Conservation (phyloP, 768 basidiomycete genomes). For the Trametes punicea region DNA sequence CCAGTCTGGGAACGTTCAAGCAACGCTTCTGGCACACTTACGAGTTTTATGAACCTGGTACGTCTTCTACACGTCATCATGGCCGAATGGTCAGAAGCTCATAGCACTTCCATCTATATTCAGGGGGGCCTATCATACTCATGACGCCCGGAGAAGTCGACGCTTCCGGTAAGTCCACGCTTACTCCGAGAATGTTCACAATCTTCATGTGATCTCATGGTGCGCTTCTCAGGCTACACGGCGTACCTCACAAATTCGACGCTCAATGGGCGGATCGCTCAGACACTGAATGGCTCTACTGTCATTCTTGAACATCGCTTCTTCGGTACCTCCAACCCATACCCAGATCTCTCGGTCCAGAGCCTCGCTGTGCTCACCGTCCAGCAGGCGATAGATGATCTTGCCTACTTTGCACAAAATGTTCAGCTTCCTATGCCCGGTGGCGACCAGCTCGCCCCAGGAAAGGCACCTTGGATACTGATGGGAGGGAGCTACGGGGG, state of each 20-base stretch:
- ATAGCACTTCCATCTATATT: background rate
- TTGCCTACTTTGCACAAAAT: conserved; percentile 63
- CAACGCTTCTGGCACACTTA: conserved; percentile 71
- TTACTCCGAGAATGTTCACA: background rate
- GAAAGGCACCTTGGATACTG: conserved; percentile 38
- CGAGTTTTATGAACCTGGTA: conserved; percentile 54
- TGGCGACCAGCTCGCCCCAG: conserved; percentile 54
- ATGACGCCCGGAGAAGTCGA: conserved; percentile 65
- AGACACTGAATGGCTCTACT: conserved; percentile 60
- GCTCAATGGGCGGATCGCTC: conserved; percentile 60
- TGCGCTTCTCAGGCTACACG: conserved; percentile 22
- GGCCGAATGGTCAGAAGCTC: no score
- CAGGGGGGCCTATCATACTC: conserved; percentile 56
- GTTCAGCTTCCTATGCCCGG: conserved; percentile 64
- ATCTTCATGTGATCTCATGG: background rate
- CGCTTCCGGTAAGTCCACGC: conserved; percentile 38
- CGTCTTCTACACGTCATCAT: conserved; percentile 25
- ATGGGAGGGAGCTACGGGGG: conserved; percentile 40
- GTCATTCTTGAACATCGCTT: conserved; percentile 71
- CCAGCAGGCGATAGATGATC: conserved; percentile 68
- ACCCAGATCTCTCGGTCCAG: conserved; percentile 50
- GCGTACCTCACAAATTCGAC: conserved; percentile 59
- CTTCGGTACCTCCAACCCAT: conserved; percentile 68
- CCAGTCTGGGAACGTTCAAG: conserved; percentile 61
- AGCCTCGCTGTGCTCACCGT: conserved; percentile 59